A percentile compares a stretch with the other conserved stretches of the same genome.
Evolutionary conservation across 805 yeast genomes (phyloP).

Genomic region (Candida tibetensis): DNA sequence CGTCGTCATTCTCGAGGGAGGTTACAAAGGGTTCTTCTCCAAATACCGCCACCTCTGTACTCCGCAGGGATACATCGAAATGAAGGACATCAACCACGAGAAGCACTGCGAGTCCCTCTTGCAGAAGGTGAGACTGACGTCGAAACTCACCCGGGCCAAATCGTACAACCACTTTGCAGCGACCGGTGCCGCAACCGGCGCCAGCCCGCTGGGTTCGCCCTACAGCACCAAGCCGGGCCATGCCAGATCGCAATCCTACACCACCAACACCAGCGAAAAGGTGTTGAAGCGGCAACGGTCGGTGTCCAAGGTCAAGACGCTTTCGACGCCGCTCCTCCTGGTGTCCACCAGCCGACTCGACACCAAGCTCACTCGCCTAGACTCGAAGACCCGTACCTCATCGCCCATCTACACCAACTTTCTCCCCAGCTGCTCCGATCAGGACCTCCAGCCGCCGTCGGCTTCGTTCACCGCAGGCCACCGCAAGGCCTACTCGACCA

Average conservation of each 20-base stretch:
- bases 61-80: conserved; percentile 80
- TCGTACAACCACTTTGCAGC: conserved; percentile 23
- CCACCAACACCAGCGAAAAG: conserved; percentile 30
- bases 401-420: background rate
- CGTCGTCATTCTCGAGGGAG: conserved; percentile 84
- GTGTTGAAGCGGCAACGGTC: conserved; percentile 33
- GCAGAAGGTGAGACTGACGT: conserved; percentile 43
- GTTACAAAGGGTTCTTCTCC: conserved; percentile 77
- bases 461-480: conserved; percentile 20
- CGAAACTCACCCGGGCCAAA: conserved; percentile 40
- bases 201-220: background rate
- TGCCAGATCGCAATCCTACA: conserved; percentile 26
- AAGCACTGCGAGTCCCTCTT: conserved; percentile 44
- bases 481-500: conserved; percentile 16
- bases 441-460: conserved; percentile 29
- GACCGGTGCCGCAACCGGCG: background rate
- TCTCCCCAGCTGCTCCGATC: conserved; percentile 8
- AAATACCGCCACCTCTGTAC: conserved; percentile 55
- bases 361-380: conserved; percentile 6
- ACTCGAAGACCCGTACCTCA: conserved; percentile 20
- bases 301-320: conserved; percentile 8
- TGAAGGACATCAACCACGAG: conserved; percentile 52
- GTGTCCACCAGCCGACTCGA: conserved; percentile 5
- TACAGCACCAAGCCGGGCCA: conserved; percentile 13
- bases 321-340: conserved; percentile 1